Conservation (phyloP, 2,329 filamentous ascomycete genomes). For the Sarocladiaceae sp. region DNA sequence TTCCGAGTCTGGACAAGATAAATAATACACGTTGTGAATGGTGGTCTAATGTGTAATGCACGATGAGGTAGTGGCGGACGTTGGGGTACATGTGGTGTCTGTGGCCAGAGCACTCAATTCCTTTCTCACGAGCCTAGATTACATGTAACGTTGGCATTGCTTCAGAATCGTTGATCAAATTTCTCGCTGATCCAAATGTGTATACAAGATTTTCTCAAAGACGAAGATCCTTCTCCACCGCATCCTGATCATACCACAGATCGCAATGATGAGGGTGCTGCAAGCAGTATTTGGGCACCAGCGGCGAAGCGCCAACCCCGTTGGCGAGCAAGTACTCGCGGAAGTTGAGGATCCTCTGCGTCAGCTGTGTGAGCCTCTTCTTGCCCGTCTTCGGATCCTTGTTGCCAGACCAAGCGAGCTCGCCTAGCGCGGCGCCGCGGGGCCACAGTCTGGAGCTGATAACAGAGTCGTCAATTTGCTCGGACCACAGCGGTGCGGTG, state of each 20-base stretch:
- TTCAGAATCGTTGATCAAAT: neutral
- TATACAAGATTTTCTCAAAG: neutral
- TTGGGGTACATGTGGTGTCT: neutral
- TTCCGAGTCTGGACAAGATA: neutral
- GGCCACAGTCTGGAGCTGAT: conserved; percentile 78
- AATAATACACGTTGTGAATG: conserved; percentile 13
- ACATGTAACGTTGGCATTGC: neutral
- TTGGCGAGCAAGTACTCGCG: conserved; percentile 54
- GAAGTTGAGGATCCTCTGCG: conserved; percentile 55
- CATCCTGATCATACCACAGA: conserved; percentile 46
- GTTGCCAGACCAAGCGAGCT: conserved; percentile 75
- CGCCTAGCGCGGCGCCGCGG: conserved; percentile 66
- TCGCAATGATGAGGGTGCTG: conserved; percentile 56
- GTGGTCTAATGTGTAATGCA: conserved; percentile 10
- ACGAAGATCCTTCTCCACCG: conserved; percentile 14
- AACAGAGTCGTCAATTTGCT: conserved; percentile 72
- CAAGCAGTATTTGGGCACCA: conserved; percentile 55
- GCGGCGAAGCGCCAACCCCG: conserved; percentile 42
- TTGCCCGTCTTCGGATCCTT: conserved; percentile 56
- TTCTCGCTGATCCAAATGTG: neutral
- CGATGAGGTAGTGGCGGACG: neutral
- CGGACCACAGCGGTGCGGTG: conserved; percentile 77
- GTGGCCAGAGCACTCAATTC: no score
- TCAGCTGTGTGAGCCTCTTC: conserved; percentile 38
- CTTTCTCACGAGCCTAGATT: no score